phyloP scores from a whole-genome alignment of 306 rosid species.

The Hippophae tibetana region DNA sequence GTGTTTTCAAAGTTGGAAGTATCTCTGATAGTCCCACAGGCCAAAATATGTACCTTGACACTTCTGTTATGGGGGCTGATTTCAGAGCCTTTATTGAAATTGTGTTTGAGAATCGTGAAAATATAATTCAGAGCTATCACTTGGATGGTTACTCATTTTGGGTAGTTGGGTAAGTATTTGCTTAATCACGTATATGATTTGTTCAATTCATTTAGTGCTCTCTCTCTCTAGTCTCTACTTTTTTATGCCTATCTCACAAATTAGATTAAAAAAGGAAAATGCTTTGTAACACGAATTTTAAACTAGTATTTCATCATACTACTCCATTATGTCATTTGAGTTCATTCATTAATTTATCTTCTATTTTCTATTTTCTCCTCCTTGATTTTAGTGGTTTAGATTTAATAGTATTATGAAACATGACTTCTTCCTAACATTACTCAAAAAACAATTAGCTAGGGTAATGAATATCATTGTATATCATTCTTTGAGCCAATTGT shows the following conservation, averaged over 20 bases:
- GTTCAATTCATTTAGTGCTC: background rate
- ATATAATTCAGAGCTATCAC: slow-evolving; percentile 68
- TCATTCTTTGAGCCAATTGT: background rate
- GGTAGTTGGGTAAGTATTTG: slow-evolving; percentile 78
- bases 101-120: slow-evolving; percentile 68
- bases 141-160: slow-evolving; percentile 83
- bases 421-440: too few relatives aligned
- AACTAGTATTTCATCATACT: too few relatives aligned
- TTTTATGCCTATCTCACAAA: background rate
- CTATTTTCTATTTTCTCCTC: too few relatives aligned
- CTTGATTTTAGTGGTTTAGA: too few relatives aligned
- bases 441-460: too few relatives aligned
- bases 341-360: too few relatives aligned
- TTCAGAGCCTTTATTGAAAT: slow-evolving; percentile 72
- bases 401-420: too few relatives aligned
- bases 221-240: background rate
- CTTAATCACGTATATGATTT: background rate
- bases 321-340: too few relatives aligned
- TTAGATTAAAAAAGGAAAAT: background rate
- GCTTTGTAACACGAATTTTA: too few relatives aligned
- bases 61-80: slow-evolving; percentile 85
- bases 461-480: too few relatives aligned
- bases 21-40: slow-evolving; percentile 53
- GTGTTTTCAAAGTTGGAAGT: slow-evolving; percentile 67
- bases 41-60: slow-evolving; percentile 52